Evolutionary conservation across 805 yeast species (phyloP).

Genomic region (Candida palmyrensis): DNA sequence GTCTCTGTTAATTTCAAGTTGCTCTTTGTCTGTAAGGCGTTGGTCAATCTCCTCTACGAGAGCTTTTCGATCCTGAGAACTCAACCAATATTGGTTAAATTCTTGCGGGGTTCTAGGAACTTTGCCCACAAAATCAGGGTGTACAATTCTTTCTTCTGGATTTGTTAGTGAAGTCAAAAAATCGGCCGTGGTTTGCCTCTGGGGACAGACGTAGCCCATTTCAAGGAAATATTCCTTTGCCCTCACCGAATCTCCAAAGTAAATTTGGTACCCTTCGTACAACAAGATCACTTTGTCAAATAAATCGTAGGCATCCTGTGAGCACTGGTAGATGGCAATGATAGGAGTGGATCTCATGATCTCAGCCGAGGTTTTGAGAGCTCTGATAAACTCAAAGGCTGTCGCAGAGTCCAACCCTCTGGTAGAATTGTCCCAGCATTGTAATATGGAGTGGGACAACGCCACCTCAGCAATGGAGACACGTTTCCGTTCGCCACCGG

Average conservation of each 20-base stretch:
- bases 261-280: conserved; percentile 59
- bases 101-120: conserved; percentile 25
- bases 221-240: conserved; percentile 39
- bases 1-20: conserved; percentile 3
- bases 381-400: conserved; percentile 61
- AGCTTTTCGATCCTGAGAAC: conserved; percentile 15
- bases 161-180: conserved; percentile 26
- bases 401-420: conserved; percentile 70
- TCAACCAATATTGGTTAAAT: conserved; percentile 24
- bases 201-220: conserved; percentile 37
- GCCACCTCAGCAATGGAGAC: conserved; percentile 65
- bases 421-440: conserved; percentile 67
- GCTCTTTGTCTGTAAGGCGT: conserved; percentile 4
- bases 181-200: conserved; percentile 37
- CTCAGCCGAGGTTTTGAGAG: conserved; percentile 55
- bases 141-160: conserved; percentile 23
- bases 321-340: conserved; percentile 65
- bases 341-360: conserved; percentile 51
- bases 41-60: conserved; percentile 14
- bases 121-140: conserved; percentile 30
- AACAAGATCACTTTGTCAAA: conserved; percentile 58
- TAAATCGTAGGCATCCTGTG: conserved; percentile 55
- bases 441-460: conserved; percentile 47
- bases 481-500: conserved; percentile 72
- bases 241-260: conserved; percentile 47